Percentiles rank a stretch among this genome's conserved stretches.
Conservation (phyloP, 495 filamentous ascomycete species). For the Annulohypoxylon bovei region DNA sequence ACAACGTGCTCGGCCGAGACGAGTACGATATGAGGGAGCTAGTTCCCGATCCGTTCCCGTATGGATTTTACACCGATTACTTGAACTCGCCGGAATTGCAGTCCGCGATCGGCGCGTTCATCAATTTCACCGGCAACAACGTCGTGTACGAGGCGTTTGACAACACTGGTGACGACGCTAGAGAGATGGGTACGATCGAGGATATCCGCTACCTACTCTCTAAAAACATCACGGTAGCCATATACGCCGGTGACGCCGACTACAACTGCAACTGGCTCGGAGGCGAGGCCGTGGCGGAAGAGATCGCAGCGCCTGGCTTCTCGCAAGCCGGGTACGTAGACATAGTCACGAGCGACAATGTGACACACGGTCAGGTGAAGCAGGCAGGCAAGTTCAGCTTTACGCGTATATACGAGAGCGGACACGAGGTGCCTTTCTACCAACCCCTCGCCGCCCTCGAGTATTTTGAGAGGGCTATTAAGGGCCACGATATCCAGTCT, state of each 20-base stretch:
- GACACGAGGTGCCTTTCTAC: slow-evolving; percentile 77
- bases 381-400: slow-evolving; percentile 72
- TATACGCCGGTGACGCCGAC: slow-evolving; percentile 71
- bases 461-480: slow-evolving; percentile 67
- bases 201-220: slow-evolving; percentile 61
- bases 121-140: slow-evolving; percentile 61
- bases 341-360: slow-evolving; percentile 62
- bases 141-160: slow-evolving; percentile 62
- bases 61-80: slow-evolving; percentile 66
- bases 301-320: slow-evolving; percentile 59
- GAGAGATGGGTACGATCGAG: slow-evolving; percentile 60
- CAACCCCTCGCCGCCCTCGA: slow-evolving; percentile 69
- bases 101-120: slow-evolving; percentile 66
- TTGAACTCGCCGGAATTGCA: slow-evolving; percentile 66
- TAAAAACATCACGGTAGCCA: slow-evolving; percentile 60
- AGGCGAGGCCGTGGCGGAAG: slow-evolving; percentile 59
- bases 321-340: slow-evolving; percentile 63
- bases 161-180: slow-evolving; percentile 66
- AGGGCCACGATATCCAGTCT: slow-evolving; percentile 68
- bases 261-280: slow-evolving; percentile 73
- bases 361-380: slow-evolving; percentile 70
- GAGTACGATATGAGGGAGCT: slow-evolving; percentile 71
- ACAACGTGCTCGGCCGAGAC: slow-evolving; percentile 61
- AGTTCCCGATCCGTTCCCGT: slow-evolving; percentile 68
- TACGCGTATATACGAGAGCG: slow-evolving; percentile 69